Evolutionary conservation across 2,329 filamentous ascomycete genomes (phyloP).

Genomic region (Claviceps purpurea): DNA sequence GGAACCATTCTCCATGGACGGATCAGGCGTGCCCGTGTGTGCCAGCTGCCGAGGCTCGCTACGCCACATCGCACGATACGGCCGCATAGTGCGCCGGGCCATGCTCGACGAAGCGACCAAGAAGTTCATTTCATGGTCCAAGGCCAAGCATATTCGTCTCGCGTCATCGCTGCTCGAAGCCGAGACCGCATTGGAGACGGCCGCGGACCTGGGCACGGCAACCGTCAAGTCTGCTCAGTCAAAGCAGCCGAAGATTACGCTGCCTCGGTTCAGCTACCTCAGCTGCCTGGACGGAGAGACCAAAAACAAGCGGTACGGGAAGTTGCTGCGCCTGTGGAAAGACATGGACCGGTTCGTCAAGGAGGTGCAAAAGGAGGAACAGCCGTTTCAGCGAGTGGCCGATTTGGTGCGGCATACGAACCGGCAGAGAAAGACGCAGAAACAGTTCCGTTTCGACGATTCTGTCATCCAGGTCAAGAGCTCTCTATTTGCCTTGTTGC

Average conservation of each 20-base stretch:
- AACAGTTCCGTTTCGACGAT: slow-evolving; percentile 22
- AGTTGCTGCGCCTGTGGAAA: slow-evolving; percentile 4
- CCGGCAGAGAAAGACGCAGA: slow-evolving; percentile 11
- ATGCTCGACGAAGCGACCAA: slow-evolving; percentile 50
- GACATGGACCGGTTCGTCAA: slow-evolving; percentile 5
- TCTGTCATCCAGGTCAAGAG: slow-evolving; percentile 22
- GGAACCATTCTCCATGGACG: slow-evolving; percentile 31
- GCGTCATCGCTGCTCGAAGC: slow-evolving; percentile 4
- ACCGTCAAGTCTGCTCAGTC: background rate
- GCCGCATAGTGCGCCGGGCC: slow-evolving; percentile 44
- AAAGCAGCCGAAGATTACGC: background rate
- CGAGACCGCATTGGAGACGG: slow-evolving; percentile 5
- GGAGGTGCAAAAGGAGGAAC: slow-evolving; percentile 29
- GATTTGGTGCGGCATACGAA: slow-evolving; percentile 29
- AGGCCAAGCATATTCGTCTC: slow-evolving; percentile 11
- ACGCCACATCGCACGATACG: slow-evolving; percentile 45
- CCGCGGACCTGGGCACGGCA: background rate
- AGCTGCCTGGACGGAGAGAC: background rate
- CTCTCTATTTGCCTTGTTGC: slow-evolving; percentile 26
- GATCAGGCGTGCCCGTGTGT: slow-evolving; percentile 37
- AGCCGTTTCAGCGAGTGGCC: slow-evolving; percentile 34
- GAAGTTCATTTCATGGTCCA: slow-evolving; percentile 46
- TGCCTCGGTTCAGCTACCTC: background rate
- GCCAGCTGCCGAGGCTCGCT: slow-evolving; percentile 47
- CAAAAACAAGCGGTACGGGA: background rate